Conservation (phyloP, 73 alveolate species). For the Tetrahymena borealis region DNA sequence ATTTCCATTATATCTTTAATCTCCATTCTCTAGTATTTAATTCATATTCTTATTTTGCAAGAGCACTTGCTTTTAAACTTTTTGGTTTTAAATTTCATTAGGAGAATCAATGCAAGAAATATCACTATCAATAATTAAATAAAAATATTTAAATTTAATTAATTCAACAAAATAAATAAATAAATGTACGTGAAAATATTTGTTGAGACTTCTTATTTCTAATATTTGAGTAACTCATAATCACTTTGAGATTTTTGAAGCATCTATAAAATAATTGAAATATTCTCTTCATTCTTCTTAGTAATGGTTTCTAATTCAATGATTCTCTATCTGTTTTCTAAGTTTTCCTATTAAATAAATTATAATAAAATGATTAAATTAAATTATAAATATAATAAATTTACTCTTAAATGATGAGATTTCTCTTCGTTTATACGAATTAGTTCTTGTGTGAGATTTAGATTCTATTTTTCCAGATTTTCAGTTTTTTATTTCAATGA, state of each 20-base stretch:
- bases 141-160: not conserved
- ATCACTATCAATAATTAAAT: not conserved
- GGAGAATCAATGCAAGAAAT: not conserved
- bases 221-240: not conserved
- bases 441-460: not conserved
- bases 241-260: not conserved
- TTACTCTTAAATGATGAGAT: not conserved
- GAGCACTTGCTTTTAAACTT: not conserved
- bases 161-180: not conserved
- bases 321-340: not conserved
- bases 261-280: not conserved
- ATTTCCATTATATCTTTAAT: not conserved
- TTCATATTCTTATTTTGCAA: not conserved
- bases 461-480: not conserved
- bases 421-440: not conserved
- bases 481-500: not conserved
- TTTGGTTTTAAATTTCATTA: not conserved
- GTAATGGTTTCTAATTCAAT: not conserved
- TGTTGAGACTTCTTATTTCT: not conserved
- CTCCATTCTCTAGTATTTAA: not conserved
- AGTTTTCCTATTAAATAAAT: not conserved
- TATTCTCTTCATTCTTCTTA: not conserved
- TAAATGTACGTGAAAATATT: not conserved
- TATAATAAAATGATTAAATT: not conserved
- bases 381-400: not conserved